phyloP scores from a whole-genome alignment of 108 stramenopile species.

The Nannochloropsis salina region DNA sequence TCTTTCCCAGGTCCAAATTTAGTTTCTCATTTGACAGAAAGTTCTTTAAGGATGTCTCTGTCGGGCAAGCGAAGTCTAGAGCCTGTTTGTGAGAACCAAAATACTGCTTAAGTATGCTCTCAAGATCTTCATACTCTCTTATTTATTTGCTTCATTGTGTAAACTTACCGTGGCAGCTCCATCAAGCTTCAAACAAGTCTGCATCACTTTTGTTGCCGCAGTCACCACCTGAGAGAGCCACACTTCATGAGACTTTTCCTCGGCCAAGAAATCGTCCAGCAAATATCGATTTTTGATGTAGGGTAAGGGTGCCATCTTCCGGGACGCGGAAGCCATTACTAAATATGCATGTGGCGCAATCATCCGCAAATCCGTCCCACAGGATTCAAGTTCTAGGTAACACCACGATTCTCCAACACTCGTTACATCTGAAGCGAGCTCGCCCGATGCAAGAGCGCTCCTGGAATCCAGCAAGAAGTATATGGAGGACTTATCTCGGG shows the following conservation, averaged over 20 bases:
- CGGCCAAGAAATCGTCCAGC: neutral
- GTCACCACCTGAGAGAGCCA: neutral
- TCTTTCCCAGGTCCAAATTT: neutral
- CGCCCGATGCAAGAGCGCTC: neutral
- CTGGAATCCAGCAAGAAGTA: neutral
- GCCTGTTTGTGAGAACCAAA: neutral
- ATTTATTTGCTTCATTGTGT: neutral
- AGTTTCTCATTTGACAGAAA: neutral
- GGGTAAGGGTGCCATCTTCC: neutral
- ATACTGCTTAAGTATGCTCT: neutral
- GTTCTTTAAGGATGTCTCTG: neutral
- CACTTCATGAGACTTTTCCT: neutral
- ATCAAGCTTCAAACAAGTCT: constrained; percentile 16
- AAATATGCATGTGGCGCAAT: neutral
- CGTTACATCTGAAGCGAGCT: neutral
- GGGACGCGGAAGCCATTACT: neutral
- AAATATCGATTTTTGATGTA: neutral
- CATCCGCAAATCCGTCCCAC: neutral
- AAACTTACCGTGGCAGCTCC: constrained; percentile 12
- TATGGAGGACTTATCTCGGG: neutral
- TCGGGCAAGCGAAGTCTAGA: neutral
- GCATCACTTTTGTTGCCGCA: neutral
- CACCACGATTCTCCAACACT: neutral
- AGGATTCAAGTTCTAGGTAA: neutral
- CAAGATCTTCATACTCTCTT: neutral